Evolutionary conservation across 2,329 filamentous ascomycete species (phyloP), one percentile per base, ranked within the genome.

Genomic region (Xylariaceae sp.): DNA sequence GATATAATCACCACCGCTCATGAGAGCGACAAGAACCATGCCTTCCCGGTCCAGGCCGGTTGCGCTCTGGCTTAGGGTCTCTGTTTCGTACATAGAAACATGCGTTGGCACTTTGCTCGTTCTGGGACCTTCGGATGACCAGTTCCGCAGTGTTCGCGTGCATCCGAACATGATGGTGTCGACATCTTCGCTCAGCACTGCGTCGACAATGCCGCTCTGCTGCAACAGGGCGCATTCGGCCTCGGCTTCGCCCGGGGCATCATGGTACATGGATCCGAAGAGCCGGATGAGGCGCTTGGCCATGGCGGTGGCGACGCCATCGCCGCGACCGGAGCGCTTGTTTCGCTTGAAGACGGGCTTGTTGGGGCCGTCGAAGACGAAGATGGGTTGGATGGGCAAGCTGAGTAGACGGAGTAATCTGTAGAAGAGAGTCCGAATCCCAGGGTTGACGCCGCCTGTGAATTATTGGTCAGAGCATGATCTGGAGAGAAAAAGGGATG

Each of bases 131-230:
- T 95, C 90, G 2, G 89, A 82, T 0, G 89, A 89, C 87, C 90
- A 97, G 68, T 91, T 93, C 54, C 91, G 83, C 48, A 97, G 76
- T 0, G 89, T 93, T 44, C 85, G 76, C 0, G 83, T 86, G 64
- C 91, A 94, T 1, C 94, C 94, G 75, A 97, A 97, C 93, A 97
- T 97, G 68, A 97, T 83, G 1, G 93, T 94, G 72, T 99, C 94
- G 49, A 97, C 92, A 77, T 99, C 94, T 72, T 99, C 92, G 72
- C 90, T 97, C 67, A 99, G 79, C 1, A 97, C 94, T 0, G 90
- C 93, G 73, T 99, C 94, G 0, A 96, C 92, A 7, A 96, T 78
- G 0, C 91, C 92, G 51, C 87, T 82, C 60, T 82, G 81, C 70
- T 99, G 92, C 2, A 99, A 75, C 13, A 94, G 76, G 0, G 94